Conservation (phyloP, 768 basidiomycete species). For the Filobasidium floriforme region DNA sequence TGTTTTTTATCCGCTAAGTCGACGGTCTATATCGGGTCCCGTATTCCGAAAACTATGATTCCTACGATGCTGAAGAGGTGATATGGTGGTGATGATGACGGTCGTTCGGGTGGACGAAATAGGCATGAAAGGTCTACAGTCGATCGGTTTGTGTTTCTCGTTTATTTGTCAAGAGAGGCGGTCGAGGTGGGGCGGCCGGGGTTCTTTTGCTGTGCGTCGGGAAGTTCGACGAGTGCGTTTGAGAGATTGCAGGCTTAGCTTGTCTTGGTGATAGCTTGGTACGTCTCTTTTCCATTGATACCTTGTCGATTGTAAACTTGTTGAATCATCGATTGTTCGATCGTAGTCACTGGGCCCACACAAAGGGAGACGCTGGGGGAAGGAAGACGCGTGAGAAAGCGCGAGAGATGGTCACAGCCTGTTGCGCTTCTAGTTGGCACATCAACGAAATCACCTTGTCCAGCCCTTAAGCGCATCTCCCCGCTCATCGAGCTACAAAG, state of each 20-base stretch:
- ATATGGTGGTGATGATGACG: conserved; percentile 13
- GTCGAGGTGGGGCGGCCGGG: background rate
- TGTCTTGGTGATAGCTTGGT: too few species aligned
- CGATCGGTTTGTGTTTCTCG: too few species aligned
- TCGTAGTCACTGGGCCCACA: conserved; percentile 11
- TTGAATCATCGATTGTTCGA: too few species aligned
- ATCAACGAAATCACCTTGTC: background rate
- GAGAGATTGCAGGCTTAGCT: too few species aligned
- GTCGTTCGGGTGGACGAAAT: conserved; percentile 14
- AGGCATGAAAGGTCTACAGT: conserved; percentile 19
- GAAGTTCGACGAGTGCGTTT: too few species aligned
- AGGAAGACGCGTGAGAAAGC: background rate
- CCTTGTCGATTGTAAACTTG: too few species aligned
- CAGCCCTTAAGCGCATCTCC: too few species aligned
- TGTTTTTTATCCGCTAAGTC: conserved; percentile 13
- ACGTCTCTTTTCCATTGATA: too few species aligned
- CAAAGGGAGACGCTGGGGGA: too few species aligned
- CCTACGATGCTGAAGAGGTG: conserved; percentile 5
- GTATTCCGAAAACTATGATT: conserved; percentile 13
- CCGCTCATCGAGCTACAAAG: too few species aligned
- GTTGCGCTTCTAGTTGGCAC: background rate
- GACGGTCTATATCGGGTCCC: conserved; percentile 19
- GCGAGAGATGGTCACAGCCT: background rate
- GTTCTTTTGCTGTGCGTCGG: too few species aligned
- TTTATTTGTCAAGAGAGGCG: background rate